Percentiles rank a stretch among this genome's conserved stretches.
Conservation (phyloP, 768 basidiomycete genomes). For the Amanita fuliginea region DNA sequence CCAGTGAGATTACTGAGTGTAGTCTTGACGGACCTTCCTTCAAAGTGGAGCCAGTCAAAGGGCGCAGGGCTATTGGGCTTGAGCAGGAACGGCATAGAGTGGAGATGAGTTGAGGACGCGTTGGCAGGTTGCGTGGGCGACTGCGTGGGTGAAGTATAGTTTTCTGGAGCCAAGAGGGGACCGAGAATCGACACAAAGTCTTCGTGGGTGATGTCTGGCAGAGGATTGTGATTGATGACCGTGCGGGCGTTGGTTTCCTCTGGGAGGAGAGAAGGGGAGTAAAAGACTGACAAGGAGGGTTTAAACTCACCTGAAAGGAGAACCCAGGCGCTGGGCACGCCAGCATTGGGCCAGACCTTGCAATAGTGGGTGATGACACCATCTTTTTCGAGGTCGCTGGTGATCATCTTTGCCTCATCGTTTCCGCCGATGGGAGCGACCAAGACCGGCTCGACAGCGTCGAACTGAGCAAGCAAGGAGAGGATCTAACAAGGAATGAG, state of each 20-base stretch:
- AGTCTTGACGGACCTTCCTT: slow-evolving; percentile 70
- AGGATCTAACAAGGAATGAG: slow-evolving; percentile 29
- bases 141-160: slow-evolving; percentile 34
- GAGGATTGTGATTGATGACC: slow-evolving; percentile 79
- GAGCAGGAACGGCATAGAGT: slow-evolving; percentile 18
- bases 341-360: slow-evolving; percentile 60
- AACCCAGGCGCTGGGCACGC: slow-evolving; percentile 77
- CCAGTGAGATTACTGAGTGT: slow-evolving; percentile 72
- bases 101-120: slow-evolving; percentile 20
- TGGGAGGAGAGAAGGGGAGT: slow-evolving; percentile 13
- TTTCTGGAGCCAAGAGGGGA: slow-evolving; percentile 75
- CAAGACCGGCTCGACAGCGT: slow-evolving; percentile 52
- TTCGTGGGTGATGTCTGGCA: slow-evolving; percentile 80
- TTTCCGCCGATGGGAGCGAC: slow-evolving; percentile 68
- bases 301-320: slow-evolving; percentile 51
- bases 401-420: slow-evolving; percentile 53
- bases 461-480: slow-evolving; percentile 63
- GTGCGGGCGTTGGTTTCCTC: slow-evolving; percentile 51
- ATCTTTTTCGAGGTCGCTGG: slow-evolving; percentile 52
- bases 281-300: not conserved
- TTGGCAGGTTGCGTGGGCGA: slow-evolving; percentile 20
- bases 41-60: slow-evolving; percentile 82
- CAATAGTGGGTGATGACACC: slow-evolving; percentile 65
- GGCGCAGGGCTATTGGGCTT: slow-evolving; percentile 60
- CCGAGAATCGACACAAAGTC: slow-evolving; percentile 75